Base-by-base conservation (phyloP, 257 asterid species). In the Knoxia roxburghii region DNA sequence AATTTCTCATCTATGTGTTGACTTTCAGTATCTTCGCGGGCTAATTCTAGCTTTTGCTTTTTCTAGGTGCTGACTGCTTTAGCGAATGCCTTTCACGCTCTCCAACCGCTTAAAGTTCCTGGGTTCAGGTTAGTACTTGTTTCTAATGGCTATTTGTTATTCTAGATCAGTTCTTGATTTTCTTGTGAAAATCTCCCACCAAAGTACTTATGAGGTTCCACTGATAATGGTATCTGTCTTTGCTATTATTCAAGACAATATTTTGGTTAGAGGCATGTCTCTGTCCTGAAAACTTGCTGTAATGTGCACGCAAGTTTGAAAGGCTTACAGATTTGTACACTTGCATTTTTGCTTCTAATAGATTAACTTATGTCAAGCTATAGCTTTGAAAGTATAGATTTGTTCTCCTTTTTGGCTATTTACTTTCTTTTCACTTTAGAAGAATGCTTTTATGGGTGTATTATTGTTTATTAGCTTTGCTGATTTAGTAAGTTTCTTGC, bases 21-120 rank as follows among this genome's bases (percentile, higher is more conserved):
- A 39, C 61, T 45, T n/a, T 39, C 35, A 45, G 4, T 60, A 40
- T 46, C 49, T 58, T 21, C 41, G 41, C 54, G 17, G 26, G 49
- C 73, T 65, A 51, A 70, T 17, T 18, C 11, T 35, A 35, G 35
- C 0, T 27, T 41, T 59, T 23, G n/a, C 35, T 65, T 67, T 69
- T 63, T 48, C 67, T 76, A 94, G 99, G 96, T 88, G 55, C 73
- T 94, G 84, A 90, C 95, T 39, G 95, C 95, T 75, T 79, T 93
- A 61, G 95, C 96, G 50, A 90, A 88, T 80, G 74, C 89, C 35
- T 90, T 93, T 77, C 97, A 94, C 77, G 93, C 97, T 67, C 80
- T 94, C 75, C 99, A 94, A 82, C 99, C 99, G 62, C 93, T 87
- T 69, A 90, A 88, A 81, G 80, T 90, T 80, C 96, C 99, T 66